Percentiles rank a stretch among this genome's conserved stretches.
These are phyloP conservation scores for Durusdinium trenchii DNA, from an alignment of 73 alveolate genomes.

Conservation along the genomic window DNA sequence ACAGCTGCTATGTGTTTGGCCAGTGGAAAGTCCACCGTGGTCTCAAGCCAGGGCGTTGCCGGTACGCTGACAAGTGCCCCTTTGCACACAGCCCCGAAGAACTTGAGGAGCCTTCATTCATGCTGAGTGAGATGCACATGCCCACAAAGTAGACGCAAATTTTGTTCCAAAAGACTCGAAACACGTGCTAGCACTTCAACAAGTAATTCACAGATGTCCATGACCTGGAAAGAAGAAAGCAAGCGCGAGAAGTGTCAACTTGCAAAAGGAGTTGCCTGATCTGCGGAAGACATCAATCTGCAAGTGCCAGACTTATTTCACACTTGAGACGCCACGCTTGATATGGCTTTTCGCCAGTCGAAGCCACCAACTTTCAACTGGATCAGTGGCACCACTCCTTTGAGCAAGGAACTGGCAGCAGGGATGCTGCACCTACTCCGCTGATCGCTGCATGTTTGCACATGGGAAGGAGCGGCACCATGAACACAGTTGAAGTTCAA, in stretches of 20 bases:
- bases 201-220: too few relatives aligned
- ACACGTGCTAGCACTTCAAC: too few relatives aligned
- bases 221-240: background rate
- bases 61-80: slow-evolving; percentile 80
- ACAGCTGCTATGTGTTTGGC: background rate
- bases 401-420: slow-evolving; percentile 72
- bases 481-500: background rate
- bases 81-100: slow-evolving; percentile 67
- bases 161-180: too few relatives aligned
- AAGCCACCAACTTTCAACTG: background rate
- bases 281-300: slow-evolving; percentile 92
- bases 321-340: background rate
- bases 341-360: background rate
- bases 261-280: slow-evolving; percentile 63
- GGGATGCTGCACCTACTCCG: slow-evolving; percentile 40
- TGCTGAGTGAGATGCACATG: too few relatives aligned
- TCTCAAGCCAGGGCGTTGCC: slow-evolving; percentile 71
- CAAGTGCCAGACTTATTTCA: background rate
- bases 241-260: background rate
- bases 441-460: slow-evolving; percentile 72
- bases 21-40: too few relatives aligned
- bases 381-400: background rate
- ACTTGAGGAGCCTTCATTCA: slow-evolving; percentile 69
- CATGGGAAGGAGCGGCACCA: slow-evolving; percentile 45
- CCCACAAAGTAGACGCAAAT: too few relatives aligned